These are phyloP conservation scores for Uronychia binucleata DNA, from an alignment of 73 alveolate species.

Conservation along the genomic window DNA sequence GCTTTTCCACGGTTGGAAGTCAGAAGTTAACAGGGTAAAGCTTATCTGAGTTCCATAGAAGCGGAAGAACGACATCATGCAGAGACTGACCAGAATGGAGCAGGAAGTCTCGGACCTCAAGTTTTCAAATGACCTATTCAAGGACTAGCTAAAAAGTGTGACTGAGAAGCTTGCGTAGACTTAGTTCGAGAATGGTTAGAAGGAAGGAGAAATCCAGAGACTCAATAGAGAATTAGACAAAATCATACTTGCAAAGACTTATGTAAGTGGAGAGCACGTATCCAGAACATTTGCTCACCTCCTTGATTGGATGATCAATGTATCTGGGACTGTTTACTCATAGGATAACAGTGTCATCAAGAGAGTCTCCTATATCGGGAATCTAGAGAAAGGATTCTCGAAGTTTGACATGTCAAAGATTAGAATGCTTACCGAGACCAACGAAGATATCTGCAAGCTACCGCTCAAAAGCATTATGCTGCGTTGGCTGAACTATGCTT, in stretches of 20 bases:
- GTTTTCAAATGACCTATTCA: not conserved
- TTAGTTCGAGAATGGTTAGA: not conserved
- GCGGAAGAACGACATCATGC: not conserved
- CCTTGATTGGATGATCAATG: not conserved
- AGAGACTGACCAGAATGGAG: not conserved
- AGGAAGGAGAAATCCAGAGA: not conserved
- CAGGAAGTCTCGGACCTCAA: not conserved
- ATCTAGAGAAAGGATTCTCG: not conserved
- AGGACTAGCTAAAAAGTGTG: not conserved
- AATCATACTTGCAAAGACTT: not conserved
- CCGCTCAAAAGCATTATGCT: not conserved
- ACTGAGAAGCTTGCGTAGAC: not conserved
- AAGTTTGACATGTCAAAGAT: not conserved
- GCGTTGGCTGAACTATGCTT: not conserved
- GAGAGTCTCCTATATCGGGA: not conserved
- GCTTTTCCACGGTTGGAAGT: not conserved
- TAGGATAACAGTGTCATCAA: not conserved
- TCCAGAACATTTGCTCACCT: not conserved
- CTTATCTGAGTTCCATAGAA: not conserved
- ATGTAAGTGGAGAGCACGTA: not conserved
- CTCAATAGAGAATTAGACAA: not conserved
- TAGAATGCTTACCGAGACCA: not conserved
- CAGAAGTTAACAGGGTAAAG: not conserved
- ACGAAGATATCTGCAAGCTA: not conserved
- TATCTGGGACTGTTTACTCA: not conserved